Percentiles rank a stretch among this genome's conserved stretches.
Evolutionary conservation across 805 yeast species (phyloP).

Genomic region (Barnettozyma sucrosica): DNA sequence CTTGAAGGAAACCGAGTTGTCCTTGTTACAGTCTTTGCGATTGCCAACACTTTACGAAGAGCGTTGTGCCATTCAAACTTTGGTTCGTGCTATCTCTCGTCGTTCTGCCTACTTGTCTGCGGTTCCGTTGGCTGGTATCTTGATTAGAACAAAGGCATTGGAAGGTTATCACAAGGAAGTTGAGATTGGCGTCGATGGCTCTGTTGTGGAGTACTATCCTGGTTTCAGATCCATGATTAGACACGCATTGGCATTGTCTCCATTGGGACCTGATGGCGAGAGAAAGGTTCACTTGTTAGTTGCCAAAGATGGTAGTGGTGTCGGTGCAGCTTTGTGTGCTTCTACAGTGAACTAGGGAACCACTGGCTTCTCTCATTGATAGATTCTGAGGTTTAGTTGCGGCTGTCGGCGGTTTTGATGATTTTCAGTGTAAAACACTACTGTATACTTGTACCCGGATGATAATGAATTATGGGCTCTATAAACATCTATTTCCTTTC

Average conservation of each 20-base stretch:
- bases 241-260: slow-evolving; percentile 66
- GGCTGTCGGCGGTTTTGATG: no score
- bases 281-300: slow-evolving; percentile 71
- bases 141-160: slow-evolving; percentile 61
- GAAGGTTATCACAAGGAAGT: slow-evolving; percentile 60
- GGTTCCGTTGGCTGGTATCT: slow-evolving; percentile 81
- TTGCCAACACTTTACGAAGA: slow-evolving; percentile 50
- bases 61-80: slow-evolving; percentile 61
- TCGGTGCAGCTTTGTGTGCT: slow-evolving; percentile 93
- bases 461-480: background rate
- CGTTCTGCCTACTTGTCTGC: slow-evolving; percentile 91
- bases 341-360: slow-evolving; percentile 3
- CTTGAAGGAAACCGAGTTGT: slow-evolving; percentile 62
- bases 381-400: background rate
- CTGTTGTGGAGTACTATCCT: slow-evolving; percentile 90
- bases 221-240: slow-evolving; percentile 76
- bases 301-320: slow-evolving; percentile 95
- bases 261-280: slow-evolving; percentile 69
- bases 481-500: background rate
- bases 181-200: slow-evolving; percentile 94
- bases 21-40: slow-evolving; percentile 60
- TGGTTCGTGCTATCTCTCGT: slow-evolving; percentile 74
- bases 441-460: no score
- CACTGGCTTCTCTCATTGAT: background rate
- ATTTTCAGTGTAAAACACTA: no score